Evolutionary conservation across 1,284 basidiomycete genomes (phyloP).

Genomic region (Sphagnurus paluster): DNA sequence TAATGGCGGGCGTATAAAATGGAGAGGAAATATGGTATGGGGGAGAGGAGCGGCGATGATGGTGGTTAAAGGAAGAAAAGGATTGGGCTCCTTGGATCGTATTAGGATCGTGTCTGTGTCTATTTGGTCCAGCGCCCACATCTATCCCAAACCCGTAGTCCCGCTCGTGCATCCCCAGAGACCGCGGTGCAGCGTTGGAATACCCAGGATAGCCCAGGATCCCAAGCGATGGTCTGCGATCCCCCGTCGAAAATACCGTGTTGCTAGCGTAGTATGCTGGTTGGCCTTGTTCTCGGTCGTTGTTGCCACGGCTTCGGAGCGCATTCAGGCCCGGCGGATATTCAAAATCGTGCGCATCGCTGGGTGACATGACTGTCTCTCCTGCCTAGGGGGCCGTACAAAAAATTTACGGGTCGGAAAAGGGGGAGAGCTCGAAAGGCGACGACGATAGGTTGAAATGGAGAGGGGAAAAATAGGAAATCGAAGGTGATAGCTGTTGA

Average conservation of each 20-base stretch:
- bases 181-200: constrained; percentile 21
- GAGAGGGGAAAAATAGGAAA: constrained; percentile 12
- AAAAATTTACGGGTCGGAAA: constrained; percentile 20
- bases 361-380: constrained; percentile 33
- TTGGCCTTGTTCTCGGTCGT: constrained; percentile 22
- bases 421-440: constrained; percentile 5
- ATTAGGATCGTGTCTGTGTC: constrained; percentile 45
- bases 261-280: constrained; percentile 15
- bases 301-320: constrained; percentile 22
- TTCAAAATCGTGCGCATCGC: constrained; percentile 45
- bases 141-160: constrained; percentile 28
- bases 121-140: constrained; percentile 48
- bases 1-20: constrained; percentile 25
- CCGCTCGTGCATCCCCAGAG: constrained; percentile 24
- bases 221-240: constrained; percentile 31
- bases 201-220: constrained; percentile 20
- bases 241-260: constrained; percentile 22
- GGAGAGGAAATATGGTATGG: constrained; percentile 15
- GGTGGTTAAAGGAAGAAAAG: constrained; percentile 37
- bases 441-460: constrained; percentile 2
- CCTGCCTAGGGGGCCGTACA: constrained; percentile 14
- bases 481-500: constrained; percentile 15
- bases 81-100: constrained; percentile 25
- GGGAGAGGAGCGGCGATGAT: constrained; percentile 32
- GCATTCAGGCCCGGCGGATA: constrained; percentile 34